phyloP scores from a whole-genome alignment of 257 asterid genomes.

The Scutellaria galericulata region DNA sequence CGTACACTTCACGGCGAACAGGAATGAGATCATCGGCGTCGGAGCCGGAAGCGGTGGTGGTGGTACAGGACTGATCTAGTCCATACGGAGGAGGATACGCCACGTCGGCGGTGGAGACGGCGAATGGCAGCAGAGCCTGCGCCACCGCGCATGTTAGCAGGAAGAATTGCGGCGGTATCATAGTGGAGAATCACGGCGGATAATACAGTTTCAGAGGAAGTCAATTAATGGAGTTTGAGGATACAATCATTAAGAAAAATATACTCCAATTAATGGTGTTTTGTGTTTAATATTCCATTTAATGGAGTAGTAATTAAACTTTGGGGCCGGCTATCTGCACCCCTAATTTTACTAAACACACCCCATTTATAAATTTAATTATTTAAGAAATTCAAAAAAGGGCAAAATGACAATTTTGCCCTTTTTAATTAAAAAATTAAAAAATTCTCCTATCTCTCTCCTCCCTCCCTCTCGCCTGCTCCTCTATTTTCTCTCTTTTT shows the following conservation, averaged over 20 bases:
- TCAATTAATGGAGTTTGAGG: conserved; percentile 18
- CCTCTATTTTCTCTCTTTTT: too few species aligned
- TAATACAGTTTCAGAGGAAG: background rate
- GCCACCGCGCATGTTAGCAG: conserved; percentile 45
- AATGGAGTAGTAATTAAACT: too few species aligned
- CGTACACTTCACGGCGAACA: conserved; percentile 79
- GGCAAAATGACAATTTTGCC: too few species aligned
- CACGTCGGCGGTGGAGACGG: conserved; percentile 40
- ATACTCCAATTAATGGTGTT: too few species aligned
- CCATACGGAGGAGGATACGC: conserved; percentile 84
- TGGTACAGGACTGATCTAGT: conserved; percentile 41
- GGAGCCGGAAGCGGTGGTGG: conserved; percentile 7
- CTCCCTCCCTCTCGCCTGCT: too few species aligned
- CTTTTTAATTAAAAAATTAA: too few species aligned
- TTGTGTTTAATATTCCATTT: too few species aligned
- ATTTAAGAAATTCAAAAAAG: too few species aligned
- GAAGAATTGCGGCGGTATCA: conserved; percentile 32
- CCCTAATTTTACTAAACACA: too few species aligned
- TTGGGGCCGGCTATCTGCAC: too few species aligned
- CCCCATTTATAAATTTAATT: too few species aligned
- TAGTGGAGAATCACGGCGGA: conserved; percentile 15
- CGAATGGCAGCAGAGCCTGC: conserved; percentile 27
- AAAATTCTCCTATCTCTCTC: too few species aligned
- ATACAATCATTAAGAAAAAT: background rate
- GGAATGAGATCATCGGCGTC: conserved; percentile 48